These are phyloP conservation scores for Platanthera guangdongensis DNA, from an alignment of 106 monocot genomes.

Conservation along the genomic window DNA sequence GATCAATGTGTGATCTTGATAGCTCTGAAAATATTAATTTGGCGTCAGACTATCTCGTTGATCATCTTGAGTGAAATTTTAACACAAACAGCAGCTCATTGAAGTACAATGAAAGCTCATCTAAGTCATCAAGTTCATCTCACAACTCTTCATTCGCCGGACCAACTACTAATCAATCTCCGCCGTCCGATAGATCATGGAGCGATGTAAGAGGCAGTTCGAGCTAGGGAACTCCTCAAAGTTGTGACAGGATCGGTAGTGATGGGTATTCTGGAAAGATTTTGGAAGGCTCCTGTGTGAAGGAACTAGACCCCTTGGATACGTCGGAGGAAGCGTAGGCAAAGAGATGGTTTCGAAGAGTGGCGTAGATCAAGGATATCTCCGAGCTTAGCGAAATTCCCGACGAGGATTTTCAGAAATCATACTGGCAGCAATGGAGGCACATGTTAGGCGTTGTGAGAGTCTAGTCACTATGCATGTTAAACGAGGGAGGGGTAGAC, in stretches of 20 bases:
- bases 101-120: background rate
- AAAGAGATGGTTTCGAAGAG: slow-evolving; percentile 92
- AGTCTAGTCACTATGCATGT: too few relatives aligned
- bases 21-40: too few relatives aligned
- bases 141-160: background rate
- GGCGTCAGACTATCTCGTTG: too few relatives aligned
- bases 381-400: slow-evolving; percentile 88
- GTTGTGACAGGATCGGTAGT: slow-evolving; percentile 12
- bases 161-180: background rate
- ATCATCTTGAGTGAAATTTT: too few relatives aligned
- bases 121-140: background rate
- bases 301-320: slow-evolving; percentile 84
- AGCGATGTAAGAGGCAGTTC: background rate
- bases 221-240: background rate
- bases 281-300: too few relatives aligned
- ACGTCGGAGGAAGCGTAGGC: slow-evolving; percentile 99
- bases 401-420: slow-evolving; percentile 94
- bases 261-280: slow-evolving; percentile 49
- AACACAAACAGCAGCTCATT: background rate
- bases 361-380: slow-evolving; percentile 91
- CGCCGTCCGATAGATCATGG: background rate
- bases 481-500: too few relatives aligned
- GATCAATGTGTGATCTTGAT: too few relatives aligned
- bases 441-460: too few relatives aligned
- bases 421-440: slow-evolving; percentile 55